Evolutionary conservation across 768 basidiomycete genomes (phyloP), one percentile per base, ranked within the genome.

Genomic region (Pilatotrama ljubarskyi): DNA sequence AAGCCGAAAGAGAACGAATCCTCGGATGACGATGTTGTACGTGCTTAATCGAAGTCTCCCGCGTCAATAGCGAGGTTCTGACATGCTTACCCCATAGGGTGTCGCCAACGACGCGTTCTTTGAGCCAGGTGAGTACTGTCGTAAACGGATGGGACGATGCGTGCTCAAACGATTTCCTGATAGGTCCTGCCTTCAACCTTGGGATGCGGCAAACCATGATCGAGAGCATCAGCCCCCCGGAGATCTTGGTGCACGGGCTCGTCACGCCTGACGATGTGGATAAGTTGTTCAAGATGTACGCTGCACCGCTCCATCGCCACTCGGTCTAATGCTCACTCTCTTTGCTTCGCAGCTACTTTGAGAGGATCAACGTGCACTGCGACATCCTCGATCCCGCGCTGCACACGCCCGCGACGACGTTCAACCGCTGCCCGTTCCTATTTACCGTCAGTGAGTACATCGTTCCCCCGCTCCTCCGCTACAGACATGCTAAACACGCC

Each of bases 341-440:
- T 51, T 14, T 37, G 24, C 38, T 35, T 44, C n/a, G 18, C 64
- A 92, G 90, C 66, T 93, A 87, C 70, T 93, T 82, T 73, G 78
- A 80, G 37, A 77, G 82, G 51, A 80, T 91, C 64, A 90, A 91
- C 64, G 89, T 82, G 8, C 91, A 90, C 56, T 2, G 77, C 95
- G 17, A 89, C 89, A 2, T 73, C 22, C 78, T 96, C 11, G 93
- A 95, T 71, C 87, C 86, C 10, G 85, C 84, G 6, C 76, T 95
- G 15, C 94, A 95, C 68, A 93, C 88, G 0, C 85, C 91, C 10
- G 83, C 85, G 6, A 81, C 84, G 3, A 91, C 89, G 10, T 93
- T 91, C 65, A 83, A 89, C 18, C 80, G 94, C 53, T 92, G 90
- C 66, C 93, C 94, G 0, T 96, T 95, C 77, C 77, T 96, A 35